Evolutionary conservation across 1,284 basidiomycete genomes (phyloP).

Genomic region (Sutorius eximius): DNA sequence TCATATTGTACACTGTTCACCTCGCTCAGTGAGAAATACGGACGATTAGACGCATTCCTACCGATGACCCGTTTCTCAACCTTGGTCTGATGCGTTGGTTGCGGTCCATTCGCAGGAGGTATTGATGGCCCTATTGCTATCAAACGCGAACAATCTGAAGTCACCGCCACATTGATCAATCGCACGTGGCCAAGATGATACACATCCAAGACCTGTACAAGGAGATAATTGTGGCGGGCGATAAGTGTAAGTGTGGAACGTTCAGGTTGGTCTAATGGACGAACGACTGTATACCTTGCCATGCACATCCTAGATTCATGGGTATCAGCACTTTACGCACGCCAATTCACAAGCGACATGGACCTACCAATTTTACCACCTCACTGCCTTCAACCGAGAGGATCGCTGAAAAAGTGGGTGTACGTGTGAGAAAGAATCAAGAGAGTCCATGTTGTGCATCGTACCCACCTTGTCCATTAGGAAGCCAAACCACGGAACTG

Average conservation of each 20-base stretch:
- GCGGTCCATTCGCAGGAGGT: conserved; percentile 56
- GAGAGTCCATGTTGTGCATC: not conserved
- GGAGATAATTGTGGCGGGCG: not conserved
- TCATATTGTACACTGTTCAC: conserved; percentile 66
- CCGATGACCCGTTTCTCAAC: conserved; percentile 76
- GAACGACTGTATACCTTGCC: conserved; percentile 40
- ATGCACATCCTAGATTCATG: conserved; percentile 47
- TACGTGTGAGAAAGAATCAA: conserved; percentile 34
- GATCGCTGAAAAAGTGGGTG: conserved; percentile 13
- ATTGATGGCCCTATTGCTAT: conserved; percentile 69
- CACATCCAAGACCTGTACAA: conserved; percentile 44
- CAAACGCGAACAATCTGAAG: conserved; percentile 61
- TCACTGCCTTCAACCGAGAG: conserved; percentile 52
- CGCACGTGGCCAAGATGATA: conserved; percentile 68
- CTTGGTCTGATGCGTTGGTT: conserved; percentile 64
- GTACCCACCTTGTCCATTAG: conserved; percentile 55
- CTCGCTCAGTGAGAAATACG: conserved; percentile 1
- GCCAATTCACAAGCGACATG: not conserved
- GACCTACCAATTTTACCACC: conserved; percentile 50
- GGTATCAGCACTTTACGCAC: not conserved
- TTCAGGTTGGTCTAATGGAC: not conserved
- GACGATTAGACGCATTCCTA: conserved; percentile 32
- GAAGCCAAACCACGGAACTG: conserved; percentile 71
- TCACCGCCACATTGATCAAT: conserved; percentile 74
- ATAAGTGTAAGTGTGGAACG: not conserved